phyloP scores from a whole-genome alignment of 305 asterid species.

The Solanum hybrid region DNA sequence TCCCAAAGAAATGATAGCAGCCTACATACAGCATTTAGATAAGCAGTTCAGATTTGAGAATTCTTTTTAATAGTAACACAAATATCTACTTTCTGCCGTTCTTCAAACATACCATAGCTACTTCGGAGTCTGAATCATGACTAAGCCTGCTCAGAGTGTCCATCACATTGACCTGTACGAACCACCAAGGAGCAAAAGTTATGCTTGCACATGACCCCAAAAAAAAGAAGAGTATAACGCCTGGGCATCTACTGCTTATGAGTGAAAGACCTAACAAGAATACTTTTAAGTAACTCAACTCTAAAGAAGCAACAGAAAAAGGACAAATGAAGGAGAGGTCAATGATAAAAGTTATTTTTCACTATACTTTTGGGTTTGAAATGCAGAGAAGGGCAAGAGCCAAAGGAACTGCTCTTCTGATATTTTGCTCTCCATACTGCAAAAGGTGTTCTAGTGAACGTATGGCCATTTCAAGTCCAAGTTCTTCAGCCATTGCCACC shows the following conservation, averaged over 20 bases:
- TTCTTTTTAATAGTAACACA: background rate
- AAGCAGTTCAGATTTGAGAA: background rate
- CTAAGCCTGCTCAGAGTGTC: constrained; percentile 98
- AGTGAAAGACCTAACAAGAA: background rate
- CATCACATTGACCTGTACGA: constrained; percentile 87
- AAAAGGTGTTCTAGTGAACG: constrained; percentile 91
- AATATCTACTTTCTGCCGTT: background rate
- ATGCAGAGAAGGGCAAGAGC: constrained; percentile 94
- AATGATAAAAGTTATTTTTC: background rate
- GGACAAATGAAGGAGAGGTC: background rate
- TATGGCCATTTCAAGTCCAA: constrained; percentile 91
- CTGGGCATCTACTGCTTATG: background rate
- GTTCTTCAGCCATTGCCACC: constrained; percentile 98
- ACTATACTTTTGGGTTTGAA: constrained; percentile 82
- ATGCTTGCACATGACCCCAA: background rate
- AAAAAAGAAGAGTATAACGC: background rate
- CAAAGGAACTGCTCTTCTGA: constrained; percentile 82
- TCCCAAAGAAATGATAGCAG: constrained; percentile 83
- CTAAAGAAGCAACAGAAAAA: background rate
- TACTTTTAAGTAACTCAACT: background rate
- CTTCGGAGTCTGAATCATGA: constrained; percentile 94
- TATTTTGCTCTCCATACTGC: constrained; percentile 92
- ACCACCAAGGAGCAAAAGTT: background rate
- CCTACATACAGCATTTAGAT: constrained; percentile 38
- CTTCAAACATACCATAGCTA: constrained; percentile 61